A percentile compares a stretch with the other conserved stretches of the same genome.
phyloP scores from a whole-genome alignment of 2,329 filamentous ascomycete species.

The Dothideomycetidae sp. region DNA sequence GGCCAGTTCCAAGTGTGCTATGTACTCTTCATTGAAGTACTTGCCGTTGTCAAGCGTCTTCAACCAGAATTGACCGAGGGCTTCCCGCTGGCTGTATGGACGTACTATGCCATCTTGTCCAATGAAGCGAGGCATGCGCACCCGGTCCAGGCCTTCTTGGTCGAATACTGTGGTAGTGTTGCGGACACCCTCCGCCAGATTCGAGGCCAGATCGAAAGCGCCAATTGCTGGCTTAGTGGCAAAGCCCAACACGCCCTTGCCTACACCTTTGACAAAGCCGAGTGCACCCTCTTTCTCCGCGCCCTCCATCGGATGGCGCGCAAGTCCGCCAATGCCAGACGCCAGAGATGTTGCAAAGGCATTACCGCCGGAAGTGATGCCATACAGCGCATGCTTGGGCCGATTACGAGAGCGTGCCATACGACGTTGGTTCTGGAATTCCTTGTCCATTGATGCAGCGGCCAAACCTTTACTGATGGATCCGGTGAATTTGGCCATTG shows the following conservation, averaged over 20 bases:
- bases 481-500: constrained; percentile 93
- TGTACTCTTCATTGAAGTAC: constrained; percentile 95
- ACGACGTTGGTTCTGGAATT: constrained; percentile 90
- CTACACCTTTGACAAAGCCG: constrained; percentile 94
- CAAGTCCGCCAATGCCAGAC: constrained; percentile 84
- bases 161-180: constrained; percentile 99
- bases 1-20: constrained; percentile 77
- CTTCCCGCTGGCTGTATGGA: constrained; percentile 87
- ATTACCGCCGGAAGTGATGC: constrained; percentile 88
- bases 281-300: constrained; percentile 88
- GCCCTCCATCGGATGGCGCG: constrained; percentile 84
- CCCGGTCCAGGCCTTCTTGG: constrained; percentile 81
- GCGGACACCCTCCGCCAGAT: constrained; percentile 90
- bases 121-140: constrained; percentile 85
- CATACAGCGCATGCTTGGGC: constrained; percentile 93
- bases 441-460: constrained; percentile 90
- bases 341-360: constrained; percentile 86
- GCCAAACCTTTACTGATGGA: constrained; percentile 93
- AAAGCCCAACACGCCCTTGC: constrained; percentile 85
- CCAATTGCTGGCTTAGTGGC: constrained; percentile 95
- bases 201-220: constrained; percentile 90
- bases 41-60: constrained; percentile 96
- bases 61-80: constrained; percentile 94
- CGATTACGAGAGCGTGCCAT: constrained; percentile 87
- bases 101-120: constrained; percentile 85